Conservation (phyloP, 495 filamentous ascomycete species). For the Talaromyces liani region DNA sequence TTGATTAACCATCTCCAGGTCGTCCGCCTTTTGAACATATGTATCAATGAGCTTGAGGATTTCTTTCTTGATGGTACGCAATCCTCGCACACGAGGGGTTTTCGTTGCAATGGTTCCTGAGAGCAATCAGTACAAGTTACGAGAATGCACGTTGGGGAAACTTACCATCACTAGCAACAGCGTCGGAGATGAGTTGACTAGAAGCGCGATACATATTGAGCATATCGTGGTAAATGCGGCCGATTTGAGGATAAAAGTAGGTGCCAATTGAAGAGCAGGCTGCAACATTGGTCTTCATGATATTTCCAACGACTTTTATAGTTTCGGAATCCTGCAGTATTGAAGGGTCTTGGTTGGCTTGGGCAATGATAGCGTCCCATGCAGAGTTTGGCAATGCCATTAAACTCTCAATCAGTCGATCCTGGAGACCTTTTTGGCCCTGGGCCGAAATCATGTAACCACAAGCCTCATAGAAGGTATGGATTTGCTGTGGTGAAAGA, state of each 20-base stretch:
- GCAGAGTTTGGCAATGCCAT: slow-evolving; percentile 91
- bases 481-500: slow-evolving; percentile 90
- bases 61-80: slow-evolving; percentile 98
- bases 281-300: slow-evolving; percentile 99
- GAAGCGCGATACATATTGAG: slow-evolving; percentile 95
- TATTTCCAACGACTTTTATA: slow-evolving; percentile 97
- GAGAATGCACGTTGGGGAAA: background rate
- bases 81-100: slow-evolving; percentile 88
- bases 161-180: slow-evolving; percentile 78
- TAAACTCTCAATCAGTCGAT: slow-evolving; percentile 81
- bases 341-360: slow-evolving; percentile 71
- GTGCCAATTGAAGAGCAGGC: slow-evolving; percentile 91
- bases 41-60: slow-evolving; percentile 97
- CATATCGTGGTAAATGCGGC: slow-evolving; percentile 97
- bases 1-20: slow-evolving; percentile 81
- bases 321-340: slow-evolving; percentile 86
- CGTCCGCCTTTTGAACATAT: slow-evolving; percentile 96
- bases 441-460: slow-evolving; percentile 99
- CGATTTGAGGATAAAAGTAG: slow-evolving; percentile 99
- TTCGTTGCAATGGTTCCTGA: slow-evolving; percentile 89
- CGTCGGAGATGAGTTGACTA: slow-evolving; percentile 90
- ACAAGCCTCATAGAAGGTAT: slow-evolving; percentile 98
- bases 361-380: slow-evolving; percentile 88
- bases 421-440: slow-evolving; percentile 84
- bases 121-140: slow-evolving; percentile 16